Evolutionary conservation across 164 flowering plant genomes (phyloP), one percentile per base, ranked within the genome.

Genomic region (Annona squamosa): DNA sequence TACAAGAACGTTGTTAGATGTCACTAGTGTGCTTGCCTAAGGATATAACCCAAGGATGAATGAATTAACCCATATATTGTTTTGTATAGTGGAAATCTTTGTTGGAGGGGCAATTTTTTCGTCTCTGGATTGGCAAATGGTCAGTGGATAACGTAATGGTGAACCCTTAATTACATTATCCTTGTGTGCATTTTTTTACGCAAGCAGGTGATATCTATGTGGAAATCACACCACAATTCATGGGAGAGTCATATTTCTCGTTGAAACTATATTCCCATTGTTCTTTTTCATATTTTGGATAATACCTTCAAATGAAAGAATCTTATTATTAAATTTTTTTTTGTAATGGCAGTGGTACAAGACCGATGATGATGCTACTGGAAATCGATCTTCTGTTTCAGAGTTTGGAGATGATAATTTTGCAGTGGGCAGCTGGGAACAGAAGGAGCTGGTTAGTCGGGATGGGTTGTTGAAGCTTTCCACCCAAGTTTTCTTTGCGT

Each of bases 361-460:
- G 83, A 75, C 84, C 5, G 98, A 90, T 61, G 96, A 87, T 57
- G 96, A 89, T 75, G 87, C 85, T 63, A 74, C 75, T 76, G 85
- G 88, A 52, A 85, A 87, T 75, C 79, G 89, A 7, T 79, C 88
- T n/a, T 91, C 98, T 68, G 79, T 87, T 5, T 93, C 98, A n/a
- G 98, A 95, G 69, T 95, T 95, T 82, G 99, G 99, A 42, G 99
- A 96, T 74, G 99, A 96, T 77, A 90, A 80, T 76, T 96, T 96
- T 84, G 90, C 94, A 16, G 82, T 93, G 1, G 99, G 99, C 63
- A 82, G 85, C 70, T 96, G 99, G 99, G 98, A 93, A 77, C 84
- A 80, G 43, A 96, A 88, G 78, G 98, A 91, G 84, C 78, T 96
- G 10, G 79, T 82, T 43, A 92, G 95, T 83, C 94, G 99, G 18